A percentile compares a stretch with the other conserved stretches of the same genome.
Conservation (phyloP, 2,329 filamentous ascomycete genomes). For the Colletotrichum salicis region DNA sequence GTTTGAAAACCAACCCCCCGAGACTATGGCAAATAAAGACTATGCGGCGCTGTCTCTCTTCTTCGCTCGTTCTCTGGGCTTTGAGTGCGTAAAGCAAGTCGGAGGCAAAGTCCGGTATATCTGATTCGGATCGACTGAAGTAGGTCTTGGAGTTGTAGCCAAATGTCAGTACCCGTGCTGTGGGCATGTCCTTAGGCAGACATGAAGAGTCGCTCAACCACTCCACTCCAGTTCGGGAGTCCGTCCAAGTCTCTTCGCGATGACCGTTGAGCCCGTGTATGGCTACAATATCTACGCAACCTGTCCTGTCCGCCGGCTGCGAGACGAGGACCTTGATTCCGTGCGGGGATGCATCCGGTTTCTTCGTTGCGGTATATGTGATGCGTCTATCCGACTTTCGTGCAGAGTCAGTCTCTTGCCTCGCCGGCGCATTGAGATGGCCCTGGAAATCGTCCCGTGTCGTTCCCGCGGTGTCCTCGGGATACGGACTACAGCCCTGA, state of each 20-base stretch:
- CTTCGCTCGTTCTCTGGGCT: background rate
- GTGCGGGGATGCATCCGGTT: no score
- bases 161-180: background rate
- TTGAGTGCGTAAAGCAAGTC: fast-evolving
- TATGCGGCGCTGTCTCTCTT: background rate
- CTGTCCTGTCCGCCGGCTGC: no score
- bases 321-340: no score
- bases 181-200: background rate
- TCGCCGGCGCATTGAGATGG: no score
- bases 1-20: background rate
- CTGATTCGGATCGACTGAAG: background rate
- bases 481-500: no score
- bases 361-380: no score
- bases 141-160: background rate
- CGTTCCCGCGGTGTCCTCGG: no score
- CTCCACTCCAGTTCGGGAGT: fast-evolving
- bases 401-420: no score
- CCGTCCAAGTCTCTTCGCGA: background rate
- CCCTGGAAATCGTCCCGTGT: no score
- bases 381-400: no score
- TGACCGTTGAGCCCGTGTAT: background rate
- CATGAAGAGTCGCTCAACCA: background rate
- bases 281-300: fast-evolving
- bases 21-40: background rate
- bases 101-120: background rate